Evolutionary conservation across 2,329 filamentous ascomycete genomes (phyloP), one percentile per base, ranked within the genome.

Genomic region (Neopestalotiopsis sp.): DNA sequence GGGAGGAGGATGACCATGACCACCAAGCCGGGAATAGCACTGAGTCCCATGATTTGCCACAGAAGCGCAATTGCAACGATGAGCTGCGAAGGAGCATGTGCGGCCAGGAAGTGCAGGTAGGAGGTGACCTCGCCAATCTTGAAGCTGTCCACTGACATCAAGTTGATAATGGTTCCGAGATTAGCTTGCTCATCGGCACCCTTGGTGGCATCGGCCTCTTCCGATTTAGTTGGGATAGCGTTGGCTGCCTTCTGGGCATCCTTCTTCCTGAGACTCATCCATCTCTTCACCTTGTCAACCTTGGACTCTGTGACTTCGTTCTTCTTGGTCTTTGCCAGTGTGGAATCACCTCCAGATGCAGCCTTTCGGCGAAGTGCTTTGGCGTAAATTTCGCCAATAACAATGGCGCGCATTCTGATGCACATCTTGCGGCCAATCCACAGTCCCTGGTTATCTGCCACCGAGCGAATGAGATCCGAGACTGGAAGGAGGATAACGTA

Each of bases 121-220:
- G 95, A 93, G 49, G 94, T 96, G 69, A 97, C 91, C 78, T 99
- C 96, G 71, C 94, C 93, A 67, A 99, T 94, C 83, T 99, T 99
- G 89, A 98, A 98, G 62, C 95, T 98, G 84, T 99, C 97, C 56
- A 99, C 97, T 12, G 96, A 97, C 96, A 99, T 99, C 73, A 99
- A 85, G 80, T 98, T 99, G 84, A 99, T 99, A 76, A 99, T 98
- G n/a, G 96, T 97, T 71, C 97, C 96, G 65, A 97, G 87, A 70
- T 96, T 98, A 52, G 94, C 95, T 82, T 97, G 94, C 69, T 92
- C 88, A 71, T 94, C 91, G 20, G 67, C 75, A 30, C 78, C 78
- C 68, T 82, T 82, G 52, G 75, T 66, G n/a, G 74, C 73, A 40
- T 74, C 68, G n/a, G 69, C 71, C n/a, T 81, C 79, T 4, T 81